Conservation (phyloP, 2,329 filamentous ascomycete species). For the Daldinia sp. region DNA sequence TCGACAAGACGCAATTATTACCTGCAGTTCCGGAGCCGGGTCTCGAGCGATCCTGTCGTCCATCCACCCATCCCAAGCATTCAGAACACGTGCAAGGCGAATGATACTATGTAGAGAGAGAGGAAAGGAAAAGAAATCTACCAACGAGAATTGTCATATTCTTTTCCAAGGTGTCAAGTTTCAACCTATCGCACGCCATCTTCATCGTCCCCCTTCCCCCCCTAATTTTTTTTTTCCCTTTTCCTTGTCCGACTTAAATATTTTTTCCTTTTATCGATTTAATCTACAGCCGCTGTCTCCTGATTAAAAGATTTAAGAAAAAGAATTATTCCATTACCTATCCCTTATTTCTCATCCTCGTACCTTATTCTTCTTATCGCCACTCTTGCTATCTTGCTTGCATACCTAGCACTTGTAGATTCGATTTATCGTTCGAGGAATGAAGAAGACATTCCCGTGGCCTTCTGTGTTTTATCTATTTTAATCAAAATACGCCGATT, state of each 20-base stretch:
- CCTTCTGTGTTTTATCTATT: conserved; percentile 39
- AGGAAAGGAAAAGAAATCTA: background rate
- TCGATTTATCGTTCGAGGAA: conserved; percentile 21
- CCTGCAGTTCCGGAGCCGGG: conserved; percentile 38
- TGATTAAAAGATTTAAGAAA: conserved; percentile 5
- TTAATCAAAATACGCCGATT: conserved; percentile 22
- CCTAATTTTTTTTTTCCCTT: conserved; percentile 5
- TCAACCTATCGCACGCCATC: conserved; percentile 30
- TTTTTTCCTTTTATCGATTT: conserved; percentile 13
- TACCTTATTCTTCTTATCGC: conserved; percentile 16
- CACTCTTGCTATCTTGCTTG: conserved; percentile 10
- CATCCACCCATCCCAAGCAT: conserved; percentile 36
- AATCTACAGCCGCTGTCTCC: conserved; percentile 33
- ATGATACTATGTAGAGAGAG: conserved; percentile 7
- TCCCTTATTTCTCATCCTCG: conserved; percentile 12
- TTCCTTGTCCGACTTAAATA: background rate
- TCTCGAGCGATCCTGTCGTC: conserved; percentile 25
- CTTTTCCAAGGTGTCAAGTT: conserved; percentile 17
- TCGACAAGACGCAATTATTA: conserved; percentile 38
- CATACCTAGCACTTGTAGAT: conserved; percentile 7
- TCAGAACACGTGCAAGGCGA: conserved; percentile 38
- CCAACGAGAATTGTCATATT: conserved; percentile 19
- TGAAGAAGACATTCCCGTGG: conserved; percentile 25
- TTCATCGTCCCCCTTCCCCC: conserved; percentile 18
- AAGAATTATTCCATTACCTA: conserved; percentile 1